Percentiles rank a stretch among this genome's conserved stretches.
Conservation (phyloP, 345 rosid genomes). For the Bruguiera sexangula region DNA sequence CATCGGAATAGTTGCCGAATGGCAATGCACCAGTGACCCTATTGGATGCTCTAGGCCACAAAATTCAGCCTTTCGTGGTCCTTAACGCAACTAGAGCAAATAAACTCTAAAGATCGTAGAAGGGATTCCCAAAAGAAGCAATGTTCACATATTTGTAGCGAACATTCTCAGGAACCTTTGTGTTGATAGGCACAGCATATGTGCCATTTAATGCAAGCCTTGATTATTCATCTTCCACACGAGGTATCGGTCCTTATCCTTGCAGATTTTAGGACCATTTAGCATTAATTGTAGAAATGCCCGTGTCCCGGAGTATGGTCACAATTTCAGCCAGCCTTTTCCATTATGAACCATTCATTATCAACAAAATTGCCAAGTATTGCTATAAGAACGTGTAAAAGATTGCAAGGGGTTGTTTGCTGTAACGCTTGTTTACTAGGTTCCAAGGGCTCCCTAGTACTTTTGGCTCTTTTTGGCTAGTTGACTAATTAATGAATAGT, state of each 20-base stretch:
- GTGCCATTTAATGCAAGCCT: not conserved
- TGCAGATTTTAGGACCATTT: not conserved
- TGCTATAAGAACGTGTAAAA: too few relatives aligned
- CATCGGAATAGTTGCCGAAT: slow-evolving; percentile 14
- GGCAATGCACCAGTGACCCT: slow-evolving; percentile 8
- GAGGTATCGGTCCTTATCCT: not conserved
- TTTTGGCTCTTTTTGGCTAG: too few relatives aligned
- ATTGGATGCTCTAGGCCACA: slow-evolving; percentile 16
- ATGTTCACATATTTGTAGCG: slow-evolving; percentile 1
- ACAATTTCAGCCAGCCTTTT: too few relatives aligned
- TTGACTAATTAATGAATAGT: too few relatives aligned
- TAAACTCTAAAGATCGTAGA: slow-evolving; percentile 5
- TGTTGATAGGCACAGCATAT: not conserved
- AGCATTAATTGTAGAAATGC: too few relatives aligned
- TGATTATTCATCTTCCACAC: not conserved
- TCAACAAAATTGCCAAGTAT: too few relatives aligned
- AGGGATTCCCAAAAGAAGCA: slow-evolving; percentile 11
- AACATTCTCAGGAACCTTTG: not conserved
- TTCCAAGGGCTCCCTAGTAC: too few relatives aligned
- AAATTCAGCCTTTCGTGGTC: not conserved
- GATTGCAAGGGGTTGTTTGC: too few relatives aligned
- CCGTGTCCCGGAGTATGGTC: too few relatives aligned
- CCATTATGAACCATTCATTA: too few relatives aligned
- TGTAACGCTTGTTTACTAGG: too few relatives aligned
- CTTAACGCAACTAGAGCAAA: slow-evolving; percentile 10